Conservation (phyloP, 352 stramenopile genomes). For the Pythium coloratum region DNA sequence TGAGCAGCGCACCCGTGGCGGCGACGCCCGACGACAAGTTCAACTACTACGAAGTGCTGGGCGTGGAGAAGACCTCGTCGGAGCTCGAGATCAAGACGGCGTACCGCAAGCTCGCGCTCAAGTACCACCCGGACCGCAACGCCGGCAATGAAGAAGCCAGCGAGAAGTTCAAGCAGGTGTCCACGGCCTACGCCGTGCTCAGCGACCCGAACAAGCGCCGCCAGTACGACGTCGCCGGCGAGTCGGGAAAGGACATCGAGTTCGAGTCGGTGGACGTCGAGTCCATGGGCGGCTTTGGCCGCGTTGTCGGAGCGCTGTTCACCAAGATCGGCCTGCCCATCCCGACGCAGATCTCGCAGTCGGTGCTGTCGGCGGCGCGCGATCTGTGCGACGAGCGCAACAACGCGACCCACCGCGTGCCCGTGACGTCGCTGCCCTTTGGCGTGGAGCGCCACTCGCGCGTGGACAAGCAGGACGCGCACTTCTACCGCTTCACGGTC, state of each 20-base stretch:
- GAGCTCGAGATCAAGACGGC: conserved; percentile 90
- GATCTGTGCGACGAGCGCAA: conserved; percentile 78
- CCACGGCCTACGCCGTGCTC: conserved; percentile 83
- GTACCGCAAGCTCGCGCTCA: conserved; percentile 89
- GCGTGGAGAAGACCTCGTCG: conserved; percentile 84
- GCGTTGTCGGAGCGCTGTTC: conserved; percentile 84
- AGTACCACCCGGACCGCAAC: conserved; percentile 90
- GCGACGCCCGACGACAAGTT: conserved; percentile 54
- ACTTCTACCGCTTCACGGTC: conserved; percentile 84
- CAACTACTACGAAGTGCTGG: conserved; percentile 89
- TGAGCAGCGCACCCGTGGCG: conserved; percentile 40
- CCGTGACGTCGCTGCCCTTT: conserved; percentile 69
- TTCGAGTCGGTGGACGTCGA: conserved; percentile 86
- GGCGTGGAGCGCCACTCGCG: conserved; percentile 66
- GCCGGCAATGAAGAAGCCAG: conserved; percentile 70
- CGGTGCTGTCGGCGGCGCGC: conserved; percentile 69
- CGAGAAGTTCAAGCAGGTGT: conserved; percentile 86
- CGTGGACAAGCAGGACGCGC: conserved; percentile 88
- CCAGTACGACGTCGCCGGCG: conserved; percentile 79
- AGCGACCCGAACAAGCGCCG: conserved; percentile 87
- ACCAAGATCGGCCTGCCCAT: conserved; percentile 89
- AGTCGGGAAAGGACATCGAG: conserved; percentile 70
- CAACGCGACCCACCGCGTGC: conserved; percentile 55
- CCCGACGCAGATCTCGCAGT: conserved; percentile 87
- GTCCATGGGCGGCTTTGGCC: conserved; percentile 80